phyloP scores from a whole-genome alignment of 2,329 filamentous ascomycete genomes.

The Claviceps fusiformis region DNA sequence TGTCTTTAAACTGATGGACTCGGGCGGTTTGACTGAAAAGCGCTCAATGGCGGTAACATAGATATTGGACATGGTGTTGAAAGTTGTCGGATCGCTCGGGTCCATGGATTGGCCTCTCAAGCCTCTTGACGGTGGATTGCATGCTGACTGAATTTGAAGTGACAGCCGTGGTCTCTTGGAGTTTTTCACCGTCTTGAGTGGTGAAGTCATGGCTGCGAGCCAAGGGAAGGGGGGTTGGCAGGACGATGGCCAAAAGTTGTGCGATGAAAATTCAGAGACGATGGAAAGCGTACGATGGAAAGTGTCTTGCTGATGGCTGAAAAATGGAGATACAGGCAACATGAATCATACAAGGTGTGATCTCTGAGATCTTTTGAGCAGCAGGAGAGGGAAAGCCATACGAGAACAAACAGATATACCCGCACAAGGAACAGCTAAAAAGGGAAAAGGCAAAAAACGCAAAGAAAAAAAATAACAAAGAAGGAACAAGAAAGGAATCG shows the following conservation, averaged over 20 bases:
- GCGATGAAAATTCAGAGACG: neutral
- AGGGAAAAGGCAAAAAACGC: neutral
- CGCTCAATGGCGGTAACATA: slow-evolving; percentile 50
- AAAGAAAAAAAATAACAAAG: neutral
- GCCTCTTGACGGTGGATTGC: slow-evolving; percentile 23
- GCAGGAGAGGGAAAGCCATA: neutral
- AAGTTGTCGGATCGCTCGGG: slow-evolving; percentile 46
- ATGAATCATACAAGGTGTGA: neutral
- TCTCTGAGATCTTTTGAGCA: neutral
- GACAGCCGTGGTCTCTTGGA: slow-evolving; percentile 42
- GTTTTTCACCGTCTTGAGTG: slow-evolving; percentile 1
- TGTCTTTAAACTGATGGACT: slow-evolving; percentile 26
- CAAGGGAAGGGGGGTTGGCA: neutral
- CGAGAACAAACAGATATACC: neutral
- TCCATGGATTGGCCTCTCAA: slow-evolving; percentile 26
- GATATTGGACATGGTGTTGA: slow-evolving; percentile 54
- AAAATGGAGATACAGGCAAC: neutral
- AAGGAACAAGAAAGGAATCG: no score
- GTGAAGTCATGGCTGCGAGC: slow-evolving; percentile 13
- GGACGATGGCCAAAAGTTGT: neutral
- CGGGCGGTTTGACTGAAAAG: slow-evolving; percentile 32
- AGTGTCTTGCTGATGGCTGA: neutral
- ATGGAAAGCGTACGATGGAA: neutral
- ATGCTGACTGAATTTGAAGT: slow-evolving; percentile 37
- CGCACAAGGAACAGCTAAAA: neutral